These are phyloP conservation scores for Agroathelia rolfsii DNA, from an alignment of 1,284 basidiomycete genomes.

Conservation along the genomic window DNA sequence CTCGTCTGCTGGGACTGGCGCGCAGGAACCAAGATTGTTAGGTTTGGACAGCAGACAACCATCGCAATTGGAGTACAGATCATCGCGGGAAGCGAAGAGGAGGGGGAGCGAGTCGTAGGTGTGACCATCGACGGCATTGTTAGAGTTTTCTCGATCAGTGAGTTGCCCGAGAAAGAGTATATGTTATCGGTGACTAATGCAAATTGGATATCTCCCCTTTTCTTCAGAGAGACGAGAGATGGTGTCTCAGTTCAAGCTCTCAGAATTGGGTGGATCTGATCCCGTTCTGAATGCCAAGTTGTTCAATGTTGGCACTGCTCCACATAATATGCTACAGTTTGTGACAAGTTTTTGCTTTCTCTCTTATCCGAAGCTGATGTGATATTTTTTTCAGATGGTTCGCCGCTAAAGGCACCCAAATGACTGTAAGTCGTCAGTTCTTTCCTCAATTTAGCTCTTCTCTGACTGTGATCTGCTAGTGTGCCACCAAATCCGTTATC, in stretches of 20 bases:
- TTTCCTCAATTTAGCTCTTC: neutral
- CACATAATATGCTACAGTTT: constrained; percentile 77
- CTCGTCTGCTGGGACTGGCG: constrained; percentile 91
- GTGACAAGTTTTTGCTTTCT: constrained; percentile 16
- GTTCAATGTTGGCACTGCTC: constrained; percentile 64
- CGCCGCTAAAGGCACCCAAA: constrained; percentile 80
- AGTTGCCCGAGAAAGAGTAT: constrained; percentile 19
- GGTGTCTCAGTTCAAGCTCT: constrained; percentile 83
- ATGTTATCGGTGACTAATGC: constrained; percentile 6
- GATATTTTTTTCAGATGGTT: constrained; percentile 53
- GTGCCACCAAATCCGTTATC: constrained; percentile 82
- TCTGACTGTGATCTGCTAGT: too few species aligned
- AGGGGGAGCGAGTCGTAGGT: constrained; percentile 73
- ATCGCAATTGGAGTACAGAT: constrained; percentile 87
- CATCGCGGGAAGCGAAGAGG: constrained; percentile 42
- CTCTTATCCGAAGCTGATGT: constrained; percentile 4
- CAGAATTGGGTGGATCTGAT: constrained; percentile 66
- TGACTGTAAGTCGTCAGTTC: constrained; percentile 53
- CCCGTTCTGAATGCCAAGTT: constrained; percentile 55
- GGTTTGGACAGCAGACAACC: constrained; percentile 90
- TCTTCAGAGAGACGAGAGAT: constrained; percentile 64
- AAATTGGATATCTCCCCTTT: constrained; percentile 2
- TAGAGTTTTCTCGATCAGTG: constrained; percentile 80
- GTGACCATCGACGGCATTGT: constrained; percentile 91
- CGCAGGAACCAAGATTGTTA: constrained; percentile 75